phyloP scores from a whole-genome alignment of 345 rosid genomes.

The Crucihimalaya himalaica region DNA sequence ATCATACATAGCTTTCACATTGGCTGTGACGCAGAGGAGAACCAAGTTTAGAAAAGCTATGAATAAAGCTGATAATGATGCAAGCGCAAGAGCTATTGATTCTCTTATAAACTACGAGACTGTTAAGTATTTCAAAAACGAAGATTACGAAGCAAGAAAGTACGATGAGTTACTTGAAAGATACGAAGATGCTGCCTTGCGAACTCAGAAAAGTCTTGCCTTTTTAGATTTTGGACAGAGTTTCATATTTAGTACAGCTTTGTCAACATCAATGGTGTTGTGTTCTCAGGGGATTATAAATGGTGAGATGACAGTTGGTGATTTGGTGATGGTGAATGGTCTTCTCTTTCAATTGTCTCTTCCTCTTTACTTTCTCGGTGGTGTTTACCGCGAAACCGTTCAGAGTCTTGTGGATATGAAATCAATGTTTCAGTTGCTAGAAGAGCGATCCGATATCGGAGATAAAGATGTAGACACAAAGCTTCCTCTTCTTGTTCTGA shows the following conservation, averaged over 20 bases:
- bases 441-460: slow-evolving; percentile 76
- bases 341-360: slow-evolving; percentile 94
- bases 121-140: slow-evolving; percentile 89
- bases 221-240: slow-evolving; percentile 89
- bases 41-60: slow-evolving; percentile 82
- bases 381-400: slow-evolving; percentile 93
- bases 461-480: slow-evolving; percentile 60
- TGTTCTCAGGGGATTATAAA: slow-evolving; percentile 81
- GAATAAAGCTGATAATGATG: slow-evolving; percentile 96
- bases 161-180: slow-evolving; percentile 72
- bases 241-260: slow-evolving; percentile 80
- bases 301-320: slow-evolving; percentile 92
- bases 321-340: slow-evolving; percentile 98
- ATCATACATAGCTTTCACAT: slow-evolving; percentile 75
- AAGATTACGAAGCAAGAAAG: slow-evolving; percentile 68
- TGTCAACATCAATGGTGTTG: slow-evolving; percentile 87
- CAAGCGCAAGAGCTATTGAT: slow-evolving; percentile 78
- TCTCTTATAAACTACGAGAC: slow-evolving; percentile 96
- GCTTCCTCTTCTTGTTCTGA: slow-evolving; percentile 64
- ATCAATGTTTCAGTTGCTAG: slow-evolving; percentile 86
- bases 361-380: slow-evolving; percentile 91
- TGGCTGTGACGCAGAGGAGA: slow-evolving; percentile 87
- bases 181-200: slow-evolving; percentile 81
- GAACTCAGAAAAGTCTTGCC: slow-evolving; percentile 84
- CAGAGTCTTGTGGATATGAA: slow-evolving; percentile 93